Conservation (phyloP, 2,329 filamentous ascomycete species). For the Monilinia fructicola region DNA sequence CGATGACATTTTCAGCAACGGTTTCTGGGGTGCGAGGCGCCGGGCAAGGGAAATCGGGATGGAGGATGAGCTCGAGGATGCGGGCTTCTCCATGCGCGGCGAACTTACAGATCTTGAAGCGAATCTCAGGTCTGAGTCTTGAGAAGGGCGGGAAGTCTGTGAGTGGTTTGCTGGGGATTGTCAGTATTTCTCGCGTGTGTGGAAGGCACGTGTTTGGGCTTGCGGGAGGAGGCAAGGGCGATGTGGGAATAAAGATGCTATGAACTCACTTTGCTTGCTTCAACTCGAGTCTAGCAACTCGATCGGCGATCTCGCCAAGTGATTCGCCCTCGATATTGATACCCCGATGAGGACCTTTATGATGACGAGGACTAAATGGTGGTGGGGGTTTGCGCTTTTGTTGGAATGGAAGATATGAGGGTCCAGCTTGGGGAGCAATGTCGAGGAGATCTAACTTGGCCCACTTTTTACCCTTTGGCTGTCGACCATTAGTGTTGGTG, state of each 20-base stretch:
- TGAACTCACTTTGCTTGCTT: background rate
- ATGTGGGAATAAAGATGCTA: background rate
- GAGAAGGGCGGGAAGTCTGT: background rate
- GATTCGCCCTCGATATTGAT: background rate
- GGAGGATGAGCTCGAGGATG: background rate
- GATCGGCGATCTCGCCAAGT: background rate
- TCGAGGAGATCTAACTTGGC: background rate
- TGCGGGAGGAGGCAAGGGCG: too few relatives aligned
- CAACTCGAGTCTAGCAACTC: background rate
- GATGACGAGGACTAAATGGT: background rate
- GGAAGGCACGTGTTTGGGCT: background rate
- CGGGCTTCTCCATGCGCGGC: background rate
- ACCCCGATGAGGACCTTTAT: background rate
- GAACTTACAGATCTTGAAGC: background rate
- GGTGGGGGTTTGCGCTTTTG: background rate
- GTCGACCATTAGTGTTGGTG: background rate
- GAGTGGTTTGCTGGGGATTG: background rate
- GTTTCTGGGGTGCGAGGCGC: too few relatives aligned
- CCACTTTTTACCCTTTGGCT: background rate
- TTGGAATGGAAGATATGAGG: fast-evolving
- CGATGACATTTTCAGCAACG: too few relatives aligned
- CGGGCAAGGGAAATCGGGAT: background rate
- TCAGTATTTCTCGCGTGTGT: background rate
- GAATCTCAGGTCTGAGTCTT: background rate
- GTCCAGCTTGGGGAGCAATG: background rate